Percentiles rank a stretch among this genome's conserved stretches.
phyloP scores from a whole-genome alignment of 202 grass and related monocot genomes.

The Schoenoplectus triqueter region DNA sequence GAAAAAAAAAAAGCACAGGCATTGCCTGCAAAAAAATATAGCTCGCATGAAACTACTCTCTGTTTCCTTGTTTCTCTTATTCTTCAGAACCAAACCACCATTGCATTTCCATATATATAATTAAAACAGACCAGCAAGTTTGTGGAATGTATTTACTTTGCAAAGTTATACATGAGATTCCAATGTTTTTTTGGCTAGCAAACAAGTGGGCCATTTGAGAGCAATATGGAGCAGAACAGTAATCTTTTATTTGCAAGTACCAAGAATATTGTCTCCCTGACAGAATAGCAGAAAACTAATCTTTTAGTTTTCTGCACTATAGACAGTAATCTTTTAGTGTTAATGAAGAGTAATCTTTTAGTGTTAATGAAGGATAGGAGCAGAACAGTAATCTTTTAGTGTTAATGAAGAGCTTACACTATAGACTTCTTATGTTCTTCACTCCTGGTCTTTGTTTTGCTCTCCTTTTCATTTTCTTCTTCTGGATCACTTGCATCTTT shows the following conservation, averaged over 20 bases:
- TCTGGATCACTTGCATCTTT: slow-evolving; percentile 41
- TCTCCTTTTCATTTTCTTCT: slow-evolving; percentile 40
- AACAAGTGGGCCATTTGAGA: background rate
- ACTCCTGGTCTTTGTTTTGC: slow-evolving; percentile 41
- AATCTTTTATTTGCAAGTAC: slow-evolving; percentile 15
- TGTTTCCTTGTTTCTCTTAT: background rate
- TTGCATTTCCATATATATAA: background rate
- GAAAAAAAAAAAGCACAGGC: background rate
- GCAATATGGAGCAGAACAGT: background rate
- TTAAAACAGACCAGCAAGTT: background rate
- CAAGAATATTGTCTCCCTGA: background rate
- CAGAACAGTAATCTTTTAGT: background rate
- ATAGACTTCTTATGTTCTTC: slow-evolving; percentile 38
- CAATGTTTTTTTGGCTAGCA: background rate
- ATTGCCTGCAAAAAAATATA: background rate
- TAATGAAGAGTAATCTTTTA: slow-evolving; percentile 15
- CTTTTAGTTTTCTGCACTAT: no score
- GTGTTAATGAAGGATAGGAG: background rate
- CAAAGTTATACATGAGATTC: background rate
- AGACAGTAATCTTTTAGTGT: background rate
- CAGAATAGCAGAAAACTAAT: background rate
- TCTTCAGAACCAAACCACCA: background rate
- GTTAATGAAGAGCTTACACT: slow-evolving; percentile 41
- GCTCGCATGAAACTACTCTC: background rate
- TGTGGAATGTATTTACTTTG: background rate